Evolutionary conservation across 352 stramenopile species (phyloP).

Genomic region (Pythium guiyangense): DNA sequence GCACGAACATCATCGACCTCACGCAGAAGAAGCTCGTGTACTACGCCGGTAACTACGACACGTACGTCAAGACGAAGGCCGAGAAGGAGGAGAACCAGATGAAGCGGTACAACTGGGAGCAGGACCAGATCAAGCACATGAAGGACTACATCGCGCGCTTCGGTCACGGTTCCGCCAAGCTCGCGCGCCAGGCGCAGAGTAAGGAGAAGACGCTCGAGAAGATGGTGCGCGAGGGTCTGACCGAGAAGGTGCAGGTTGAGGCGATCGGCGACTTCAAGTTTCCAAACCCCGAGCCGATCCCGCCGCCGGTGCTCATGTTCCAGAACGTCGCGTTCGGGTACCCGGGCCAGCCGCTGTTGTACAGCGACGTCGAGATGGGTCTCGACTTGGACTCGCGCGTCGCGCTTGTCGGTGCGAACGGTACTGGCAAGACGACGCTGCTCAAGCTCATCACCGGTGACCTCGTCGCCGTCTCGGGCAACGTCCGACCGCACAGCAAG

Average conservation of each 20-base stretch:
- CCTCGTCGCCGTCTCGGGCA: conserved; percentile 89
- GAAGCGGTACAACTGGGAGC: conserved; percentile 97
- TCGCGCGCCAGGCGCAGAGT: conserved; percentile 96
- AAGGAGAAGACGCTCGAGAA: conserved; percentile 99
- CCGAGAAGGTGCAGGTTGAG: conserved; percentile 92
- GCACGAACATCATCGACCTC: conserved; percentile 98
- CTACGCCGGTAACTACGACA: conserved; percentile 98
- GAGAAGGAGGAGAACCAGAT: conserved; percentile 99
- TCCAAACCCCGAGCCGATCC: conserved; percentile 93
- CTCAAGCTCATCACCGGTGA: conserved; percentile 98
- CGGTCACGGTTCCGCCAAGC: conserved; percentile 96
- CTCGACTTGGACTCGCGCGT: conserved; percentile 97
- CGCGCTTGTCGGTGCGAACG: conserved; percentile 96
- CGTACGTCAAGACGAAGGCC: conserved; percentile 94
- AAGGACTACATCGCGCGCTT: conserved; percentile 99
- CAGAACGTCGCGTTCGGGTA: conserved; percentile 97
- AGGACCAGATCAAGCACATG: conserved; percentile 98
- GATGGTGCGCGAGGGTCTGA: conserved; percentile 95
- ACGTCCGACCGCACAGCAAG: conserved; percentile 95
- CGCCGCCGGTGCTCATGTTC: conserved; percentile 96
- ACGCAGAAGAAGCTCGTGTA: conserved; percentile 94
- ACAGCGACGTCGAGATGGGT: conserved; percentile 93
- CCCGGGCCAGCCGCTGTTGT: conserved; percentile 88
- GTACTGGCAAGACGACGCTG: conserved; percentile 96
- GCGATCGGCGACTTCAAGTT: conserved; percentile 93